Conservation (phyloP, 2,329 filamentous ascomycete genomes). For the Colletotrichum sp. region DNA sequence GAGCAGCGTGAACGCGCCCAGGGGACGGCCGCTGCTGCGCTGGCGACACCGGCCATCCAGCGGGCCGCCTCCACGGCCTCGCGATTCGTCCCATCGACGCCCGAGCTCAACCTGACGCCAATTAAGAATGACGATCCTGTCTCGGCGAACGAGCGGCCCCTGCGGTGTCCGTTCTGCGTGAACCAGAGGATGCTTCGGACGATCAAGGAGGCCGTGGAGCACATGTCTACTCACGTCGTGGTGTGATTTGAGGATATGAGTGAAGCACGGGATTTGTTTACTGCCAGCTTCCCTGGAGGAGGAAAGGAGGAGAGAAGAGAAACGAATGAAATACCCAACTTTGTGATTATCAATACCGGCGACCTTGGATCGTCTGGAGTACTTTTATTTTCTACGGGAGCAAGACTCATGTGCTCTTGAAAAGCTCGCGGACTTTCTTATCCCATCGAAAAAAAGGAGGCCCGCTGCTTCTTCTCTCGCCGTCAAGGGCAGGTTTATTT, state of each 20-base stretch:
- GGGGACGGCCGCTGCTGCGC: constrained; percentile 27
- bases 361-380: not conserved
- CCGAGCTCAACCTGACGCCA: constrained; percentile 58
- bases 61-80: constrained; percentile 18
- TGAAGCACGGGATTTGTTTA: not conserved
- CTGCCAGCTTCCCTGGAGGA: not conserved
- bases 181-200: constrained; percentile 65
- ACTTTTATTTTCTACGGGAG: not conserved
- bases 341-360: not conserved
- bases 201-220: constrained; percentile 67
- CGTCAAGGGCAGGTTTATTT: not conserved
- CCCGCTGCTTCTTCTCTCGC: not conserved
- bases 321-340: constrained; percentile 4
- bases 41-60: constrained; percentile 28
- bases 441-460: not conserved
- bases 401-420: not conserved
- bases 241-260: constrained; percentile 38
- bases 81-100: constrained; percentile 24
- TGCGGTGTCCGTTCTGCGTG: constrained; percentile 65
- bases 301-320: not conserved
- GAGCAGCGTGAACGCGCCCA: constrained; percentile 26
- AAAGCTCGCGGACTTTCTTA: not conserved
- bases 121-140: constrained; percentile 56
- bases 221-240: constrained; percentile 66
- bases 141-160: constrained; percentile 50